Conservation (phyloP, 2,329 filamentous ascomycete genomes). For the Aureobasidium sp. region DNA sequence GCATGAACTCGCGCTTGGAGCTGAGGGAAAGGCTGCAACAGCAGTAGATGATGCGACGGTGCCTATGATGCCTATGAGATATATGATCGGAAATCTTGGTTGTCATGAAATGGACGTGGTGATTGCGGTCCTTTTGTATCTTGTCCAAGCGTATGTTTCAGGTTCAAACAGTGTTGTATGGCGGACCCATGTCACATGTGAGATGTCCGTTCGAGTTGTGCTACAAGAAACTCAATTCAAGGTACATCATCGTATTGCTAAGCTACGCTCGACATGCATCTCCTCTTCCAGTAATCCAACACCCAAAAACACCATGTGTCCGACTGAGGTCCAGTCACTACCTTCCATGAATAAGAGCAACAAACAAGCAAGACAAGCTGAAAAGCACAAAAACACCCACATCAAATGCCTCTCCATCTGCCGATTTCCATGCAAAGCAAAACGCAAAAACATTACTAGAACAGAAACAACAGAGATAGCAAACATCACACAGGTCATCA, state of each 20-base stretch:
- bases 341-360: neutral
- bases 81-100: neutral
- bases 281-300: neutral
- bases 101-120: no score
- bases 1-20: constrained; percentile 68
- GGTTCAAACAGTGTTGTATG: neutral
- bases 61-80: neutral
- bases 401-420: constrained; percentile 1
- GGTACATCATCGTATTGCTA: neutral
- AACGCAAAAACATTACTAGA: neutral
- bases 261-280: neutral
- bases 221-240: neutral
- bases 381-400: neutral
- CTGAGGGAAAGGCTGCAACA: constrained; percentile 22
- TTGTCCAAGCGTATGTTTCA: no score
- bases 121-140: no score
- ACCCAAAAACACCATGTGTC: neutral
- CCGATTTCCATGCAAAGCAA: neutral
- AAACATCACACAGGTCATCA: neutral
- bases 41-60: neutral
- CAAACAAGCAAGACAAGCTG: neutral
- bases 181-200: neutral
- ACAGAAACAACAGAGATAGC: neutral
- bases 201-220: neutral
- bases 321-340: neutral